A percentile compares a stretch with the other conserved stretches of the same genome.
Evolutionary conservation across 306 rosid genomes (phyloP).

Genomic region (Casuarina equisetifolia): DNA sequence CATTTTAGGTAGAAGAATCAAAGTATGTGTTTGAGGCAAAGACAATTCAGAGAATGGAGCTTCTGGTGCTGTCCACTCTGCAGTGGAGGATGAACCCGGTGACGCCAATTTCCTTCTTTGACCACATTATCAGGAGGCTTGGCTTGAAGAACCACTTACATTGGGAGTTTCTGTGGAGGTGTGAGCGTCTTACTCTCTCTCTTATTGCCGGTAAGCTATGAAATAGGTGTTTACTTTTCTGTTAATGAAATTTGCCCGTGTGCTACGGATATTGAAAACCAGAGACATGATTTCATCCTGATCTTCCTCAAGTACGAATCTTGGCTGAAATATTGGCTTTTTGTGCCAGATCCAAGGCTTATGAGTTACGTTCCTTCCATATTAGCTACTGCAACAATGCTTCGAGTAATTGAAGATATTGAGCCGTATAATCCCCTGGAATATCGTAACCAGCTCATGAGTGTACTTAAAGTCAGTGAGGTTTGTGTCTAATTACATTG

Average conservation of each 20-base stretch:
- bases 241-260: slow-evolving; percentile 1
- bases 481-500: slow-evolving; percentile 40
- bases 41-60: slow-evolving; percentile 94
- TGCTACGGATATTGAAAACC: not conserved
- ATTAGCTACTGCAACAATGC: slow-evolving; percentile 82
- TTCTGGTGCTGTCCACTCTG: slow-evolving; percentile 79
- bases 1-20: slow-evolving; percentile 66
- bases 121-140: slow-evolving; percentile 75
- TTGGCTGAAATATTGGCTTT: slow-evolving; percentile 8
- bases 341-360: slow-evolving; percentile 58
- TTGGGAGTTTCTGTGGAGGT: slow-evolving; percentile 70
- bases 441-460: slow-evolving; percentile 66
- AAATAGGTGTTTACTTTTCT: not conserved
- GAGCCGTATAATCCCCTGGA: slow-evolving; percentile 57
- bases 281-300: not conserved
- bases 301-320: slow-evolving; percentile 10
- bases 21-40: slow-evolving; percentile 77
- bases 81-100: slow-evolving; percentile 93
- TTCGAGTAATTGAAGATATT: slow-evolving; percentile 69
- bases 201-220: slow-evolving; percentile 55
- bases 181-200: slow-evolving; percentile 70
- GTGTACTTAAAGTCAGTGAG: slow-evolving; percentile 71
- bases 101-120: slow-evolving; percentile 85
- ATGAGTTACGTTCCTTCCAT: slow-evolving; percentile 70
- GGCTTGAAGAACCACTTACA: slow-evolving; percentile 67